phyloP scores from a whole-genome alignment of 257 asterid species.

The Rehmannia glutinosa region DNA sequence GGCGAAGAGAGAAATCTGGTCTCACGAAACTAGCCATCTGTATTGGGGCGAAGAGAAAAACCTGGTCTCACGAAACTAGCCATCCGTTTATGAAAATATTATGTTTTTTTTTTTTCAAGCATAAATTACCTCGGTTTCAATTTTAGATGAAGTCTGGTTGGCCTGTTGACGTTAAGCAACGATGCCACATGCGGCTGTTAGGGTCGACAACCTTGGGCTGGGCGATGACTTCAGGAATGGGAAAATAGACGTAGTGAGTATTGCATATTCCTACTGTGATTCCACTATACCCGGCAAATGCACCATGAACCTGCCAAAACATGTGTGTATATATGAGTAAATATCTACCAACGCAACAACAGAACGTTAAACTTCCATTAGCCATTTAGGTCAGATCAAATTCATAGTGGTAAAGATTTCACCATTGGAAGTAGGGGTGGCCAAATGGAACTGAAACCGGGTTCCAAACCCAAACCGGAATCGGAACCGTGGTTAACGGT shows the following conservation, averaged over 20 bases:
- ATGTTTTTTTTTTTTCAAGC: slow-evolving; percentile 3
- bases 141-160: slow-evolving; percentile 81
- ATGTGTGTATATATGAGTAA: neutral
- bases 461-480: too few species aligned
- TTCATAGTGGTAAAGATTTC: too few species aligned
- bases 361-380: neutral
- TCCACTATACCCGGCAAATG: slow-evolving; percentile 98
- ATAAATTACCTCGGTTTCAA: neutral
- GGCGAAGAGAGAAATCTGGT: slow-evolving; percentile 6
- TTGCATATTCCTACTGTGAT: slow-evolving; percentile 97
- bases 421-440: neutral
- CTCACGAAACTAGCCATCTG: slow-evolving; percentile 12
- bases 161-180: slow-evolving; percentile 96
- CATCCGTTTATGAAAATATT: slow-evolving; percentile 14
- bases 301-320: slow-evolving; percentile 87
- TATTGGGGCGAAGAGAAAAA: slow-evolving; percentile 4
- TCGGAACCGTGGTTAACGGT: too few species aligned
- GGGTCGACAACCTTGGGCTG: slow-evolving; percentile 74
- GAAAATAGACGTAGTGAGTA: slow-evolving; percentile 92
- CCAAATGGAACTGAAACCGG: too few species aligned
- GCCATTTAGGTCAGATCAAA: neutral
- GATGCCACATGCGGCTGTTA: slow-evolving; percentile 99
- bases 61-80: slow-evolving; percentile 6
- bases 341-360: neutral
- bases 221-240: slow-evolving; percentile 86